phyloP scores from a whole-genome alignment of 345 rosid species.

The Geranium rotundifolium region DNA sequence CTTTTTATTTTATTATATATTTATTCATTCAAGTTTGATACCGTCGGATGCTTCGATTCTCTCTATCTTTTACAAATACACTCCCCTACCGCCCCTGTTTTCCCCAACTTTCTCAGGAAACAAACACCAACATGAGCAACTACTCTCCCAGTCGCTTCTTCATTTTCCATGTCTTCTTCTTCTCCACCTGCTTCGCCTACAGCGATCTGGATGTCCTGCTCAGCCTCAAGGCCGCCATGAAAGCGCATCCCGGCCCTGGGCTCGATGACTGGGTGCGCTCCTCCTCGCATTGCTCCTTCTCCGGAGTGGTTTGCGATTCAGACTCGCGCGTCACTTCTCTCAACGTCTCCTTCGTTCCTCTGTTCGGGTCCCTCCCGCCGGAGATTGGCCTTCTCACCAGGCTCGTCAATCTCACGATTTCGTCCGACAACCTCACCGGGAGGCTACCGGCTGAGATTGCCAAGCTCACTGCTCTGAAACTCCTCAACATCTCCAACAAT shows the following conservation, averaged over 20 bases:
- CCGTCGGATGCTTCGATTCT: slow-evolving; percentile 31
- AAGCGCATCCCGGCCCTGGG: slow-evolving; percentile 37
- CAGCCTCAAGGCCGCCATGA: slow-evolving; percentile 54
- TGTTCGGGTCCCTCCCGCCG: slow-evolving; percentile 51
- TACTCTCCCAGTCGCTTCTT: slow-evolving; percentile 9
- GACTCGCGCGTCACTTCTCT: slow-evolving; percentile 48
- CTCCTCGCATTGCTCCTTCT: slow-evolving; percentile 70
- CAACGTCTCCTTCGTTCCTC: slow-evolving; percentile 33
- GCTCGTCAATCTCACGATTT: slow-evolving; percentile 56
- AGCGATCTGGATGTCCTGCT: slow-evolving; percentile 48
- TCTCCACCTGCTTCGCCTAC: slow-evolving; percentile 20
- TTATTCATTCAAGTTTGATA: slow-evolving; percentile 16
- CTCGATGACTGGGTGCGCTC: slow-evolving; percentile 52
- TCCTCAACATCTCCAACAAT: slow-evolving; percentile 62
- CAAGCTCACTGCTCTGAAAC: slow-evolving; percentile 41
- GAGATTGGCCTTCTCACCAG: slow-evolving; percentile 49
- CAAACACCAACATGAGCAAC: background rate
- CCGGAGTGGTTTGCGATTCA: slow-evolving; percentile 62
- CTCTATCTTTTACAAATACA: slow-evolving; percentile 4
- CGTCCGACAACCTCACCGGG: slow-evolving; percentile 43
- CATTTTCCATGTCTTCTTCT: slow-evolving; percentile 14
- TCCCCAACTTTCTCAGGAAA: background rate
- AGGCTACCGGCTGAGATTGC: slow-evolving; percentile 42
- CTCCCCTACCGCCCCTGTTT: slow-evolving; percentile 16
- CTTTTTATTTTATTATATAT: slow-evolving; percentile 6